These are phyloP conservation scores for Solioccasus polychromus DNA, from an alignment of 768 basidiomycete genomes.

Conservation along the genomic window DNA sequence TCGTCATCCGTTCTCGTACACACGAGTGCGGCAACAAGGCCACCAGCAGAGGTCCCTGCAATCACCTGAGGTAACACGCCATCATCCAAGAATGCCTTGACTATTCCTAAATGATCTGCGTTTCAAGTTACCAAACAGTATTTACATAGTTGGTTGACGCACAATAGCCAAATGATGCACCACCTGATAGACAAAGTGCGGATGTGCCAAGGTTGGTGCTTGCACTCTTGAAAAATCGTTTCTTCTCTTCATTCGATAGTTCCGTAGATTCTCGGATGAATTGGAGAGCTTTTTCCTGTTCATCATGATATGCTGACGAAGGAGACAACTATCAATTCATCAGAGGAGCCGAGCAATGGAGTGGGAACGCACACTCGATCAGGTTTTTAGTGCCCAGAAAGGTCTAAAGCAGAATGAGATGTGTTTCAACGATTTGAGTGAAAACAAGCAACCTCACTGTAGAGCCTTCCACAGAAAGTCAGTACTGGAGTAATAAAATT, in stretches of 20 bases:
- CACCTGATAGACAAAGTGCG: slow-evolving; percentile 94
- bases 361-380: slow-evolving; percentile 65
- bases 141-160: slow-evolving; percentile 16
- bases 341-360: neutral
- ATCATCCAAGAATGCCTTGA: slow-evolving; percentile 88
- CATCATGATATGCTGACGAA: slow-evolving; percentile 71
- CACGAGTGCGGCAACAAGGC: slow-evolving; percentile 68
- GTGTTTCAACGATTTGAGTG: slow-evolving; percentile 1
- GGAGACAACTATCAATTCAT: neutral
- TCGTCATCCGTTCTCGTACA: slow-evolving; percentile 91
- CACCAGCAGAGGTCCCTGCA: slow-evolving; percentile 93
- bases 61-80: slow-evolving; percentile 86
- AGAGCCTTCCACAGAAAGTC: slow-evolving; percentile 52
- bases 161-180: slow-evolving; percentile 95
- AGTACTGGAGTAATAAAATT: neutral
- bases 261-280: slow-evolving; percentile 73
- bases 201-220: slow-evolving; percentile 90
- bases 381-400: slow-evolving; percentile 89
- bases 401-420: slow-evolving; percentile 50
- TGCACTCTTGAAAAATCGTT: slow-evolving; percentile 83
- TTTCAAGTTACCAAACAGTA: slow-evolving; percentile 2
- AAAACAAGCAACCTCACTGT: slow-evolving; percentile 64
- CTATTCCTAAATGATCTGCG: slow-evolving; percentile 84
- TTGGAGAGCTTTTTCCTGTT: slow-evolving; percentile 72
- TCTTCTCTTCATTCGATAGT: slow-evolving; percentile 84